Evolutionary conservation across 768 basidiomycete genomes (phyloP).

Genomic region (Pleurotus sapidus): DNA sequence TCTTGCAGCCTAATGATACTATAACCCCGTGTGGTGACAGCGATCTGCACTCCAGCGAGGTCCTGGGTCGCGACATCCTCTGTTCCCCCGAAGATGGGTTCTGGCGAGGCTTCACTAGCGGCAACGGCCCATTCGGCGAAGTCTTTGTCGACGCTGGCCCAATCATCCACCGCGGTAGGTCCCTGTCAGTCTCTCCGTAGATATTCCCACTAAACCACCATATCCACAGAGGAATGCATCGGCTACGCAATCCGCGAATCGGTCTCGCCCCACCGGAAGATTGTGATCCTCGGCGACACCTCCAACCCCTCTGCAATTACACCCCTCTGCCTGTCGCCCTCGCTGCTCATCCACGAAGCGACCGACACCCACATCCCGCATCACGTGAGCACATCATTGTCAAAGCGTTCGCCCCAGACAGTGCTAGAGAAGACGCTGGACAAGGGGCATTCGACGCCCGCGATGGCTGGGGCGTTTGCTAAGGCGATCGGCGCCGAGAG

Average conservation of each 20-base stretch:
- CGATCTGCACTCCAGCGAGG: conserved; percentile 59
- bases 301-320: conserved; percentile 57
- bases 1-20: conserved; percentile 56
- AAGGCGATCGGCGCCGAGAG: conserved; percentile 52
- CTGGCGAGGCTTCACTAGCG: conserved; percentile 56
- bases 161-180: conserved; percentile 71
- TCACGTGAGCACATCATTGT: conserved; percentile 44
- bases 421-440: conserved; percentile 50
- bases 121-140: conserved; percentile 34
- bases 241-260: conserved; percentile 74
- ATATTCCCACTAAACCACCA: neutral
- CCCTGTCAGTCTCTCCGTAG: neutral
- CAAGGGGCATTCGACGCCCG: conserved; percentile 77
- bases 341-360: conserved; percentile 82
- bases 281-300: conserved; percentile 80
- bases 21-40: conserved; percentile 45
- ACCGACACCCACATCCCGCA: conserved; percentile 72
- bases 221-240: conserved; percentile 57
- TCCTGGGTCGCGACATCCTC: conserved; percentile 56
- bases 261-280: conserved; percentile 46
- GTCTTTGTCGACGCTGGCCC: conserved; percentile 72
- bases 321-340: conserved; percentile 48
- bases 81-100: conserved; percentile 53
- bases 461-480: conserved; percentile 78
- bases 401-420: conserved; percentile 38